phyloP scores from a whole-genome alignment of 2,329 filamentous ascomycete species.

The Pseudogymnoascus sp. region DNA sequence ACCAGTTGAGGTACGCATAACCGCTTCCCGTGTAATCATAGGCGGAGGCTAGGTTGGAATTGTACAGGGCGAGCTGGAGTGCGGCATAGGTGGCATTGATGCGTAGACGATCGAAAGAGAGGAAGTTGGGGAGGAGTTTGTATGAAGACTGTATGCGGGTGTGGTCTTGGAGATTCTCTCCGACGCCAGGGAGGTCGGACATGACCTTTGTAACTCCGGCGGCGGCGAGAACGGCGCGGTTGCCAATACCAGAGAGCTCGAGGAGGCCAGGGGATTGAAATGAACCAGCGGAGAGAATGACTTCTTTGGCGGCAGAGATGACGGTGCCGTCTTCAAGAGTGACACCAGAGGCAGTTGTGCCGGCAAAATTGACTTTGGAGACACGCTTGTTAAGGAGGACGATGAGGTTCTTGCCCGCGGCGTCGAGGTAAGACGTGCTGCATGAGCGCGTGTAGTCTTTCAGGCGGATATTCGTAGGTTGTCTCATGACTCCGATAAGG shows the following conservation, averaged over 20 bases:
- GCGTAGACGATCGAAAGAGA: slow-evolving; percentile 16
- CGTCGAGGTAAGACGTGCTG: slow-evolving; percentile 32
- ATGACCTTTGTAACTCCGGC: slow-evolving; percentile 36
- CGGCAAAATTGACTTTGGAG: slow-evolving; percentile 54
- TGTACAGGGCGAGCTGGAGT: slow-evolving; percentile 26
- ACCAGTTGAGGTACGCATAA: slow-evolving; percentile 36
- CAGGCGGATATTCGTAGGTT: slow-evolving; percentile 40
- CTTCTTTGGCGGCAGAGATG: slow-evolving; percentile 28
- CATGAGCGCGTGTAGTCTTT: slow-evolving; percentile 41
- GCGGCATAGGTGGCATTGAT: slow-evolving; percentile 24
- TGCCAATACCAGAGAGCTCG: slow-evolving; percentile 42
- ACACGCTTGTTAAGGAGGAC: slow-evolving; percentile 80
- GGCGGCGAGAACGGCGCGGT: slow-evolving; percentile 33
- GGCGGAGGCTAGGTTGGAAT: slow-evolving; percentile 12
- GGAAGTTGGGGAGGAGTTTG: slow-evolving; percentile 16
- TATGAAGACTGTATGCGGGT: slow-evolving; percentile 21
- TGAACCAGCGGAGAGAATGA: slow-evolving; percentile 42
- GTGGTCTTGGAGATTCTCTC: slow-evolving; percentile 41
- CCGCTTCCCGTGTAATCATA: slow-evolving; percentile 25
- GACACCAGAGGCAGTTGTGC: slow-evolving; percentile 11
- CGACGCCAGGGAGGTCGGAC: slow-evolving; percentile 40
- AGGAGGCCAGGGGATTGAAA: slow-evolving; percentile 45
- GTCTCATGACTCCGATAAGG: slow-evolving; percentile 40
- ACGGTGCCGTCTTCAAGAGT: slow-evolving; percentile 12
- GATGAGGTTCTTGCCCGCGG: slow-evolving; percentile 52